Evolutionary conservation across 208 protist species (phyloP), one percentile per base, ranked within the genome.

Genomic region (Porcisia hertigi): DNA sequence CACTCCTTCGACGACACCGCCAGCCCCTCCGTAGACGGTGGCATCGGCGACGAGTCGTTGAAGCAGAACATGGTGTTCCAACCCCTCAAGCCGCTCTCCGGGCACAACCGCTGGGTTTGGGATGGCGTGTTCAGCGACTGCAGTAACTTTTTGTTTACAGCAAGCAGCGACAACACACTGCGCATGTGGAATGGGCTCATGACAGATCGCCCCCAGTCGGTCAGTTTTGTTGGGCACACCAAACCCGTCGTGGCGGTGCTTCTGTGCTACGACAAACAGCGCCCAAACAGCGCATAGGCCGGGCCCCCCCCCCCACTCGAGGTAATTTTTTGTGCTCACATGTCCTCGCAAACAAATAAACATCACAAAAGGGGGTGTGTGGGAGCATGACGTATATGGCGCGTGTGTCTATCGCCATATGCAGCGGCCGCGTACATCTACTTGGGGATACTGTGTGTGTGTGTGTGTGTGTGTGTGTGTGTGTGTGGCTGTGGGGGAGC

Each of bases 21-120:
- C 53, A 47, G 41, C 69, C 30, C 30, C 63, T 88, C 18, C 23
- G 1, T 52, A 30, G 30, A 94, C 72, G 73, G 93, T 34, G 92
- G 85, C 11, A 74, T 85, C 9, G 87, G 73, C 77, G 11, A 69
- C 1, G 80, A 92, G 59, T 87, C 92, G 14, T 36, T 45, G 47
- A 36, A 76, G 20, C 70, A 82, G 55, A 70, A n/a, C 43, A 60
- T 79, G 12, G 55, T 92, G 11, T 93, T 97, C 62, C 83, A 74
- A 47, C 69, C 81, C 20, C 70, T 97, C 25, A 90, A 90, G 65
- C 91, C 92, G 14, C 75, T 97, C 39, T 75, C 75, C 14, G 90
- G 88, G 16, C 92, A 97, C 75, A 81, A 83, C 52, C 90, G 92
- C 16, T 97, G 92, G 91, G 92, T 97, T 25, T 97, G 92, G 91